phyloP scores from a whole-genome alignment of 108 stramenopile genomes.

The Bacterosira constricta region DNA sequence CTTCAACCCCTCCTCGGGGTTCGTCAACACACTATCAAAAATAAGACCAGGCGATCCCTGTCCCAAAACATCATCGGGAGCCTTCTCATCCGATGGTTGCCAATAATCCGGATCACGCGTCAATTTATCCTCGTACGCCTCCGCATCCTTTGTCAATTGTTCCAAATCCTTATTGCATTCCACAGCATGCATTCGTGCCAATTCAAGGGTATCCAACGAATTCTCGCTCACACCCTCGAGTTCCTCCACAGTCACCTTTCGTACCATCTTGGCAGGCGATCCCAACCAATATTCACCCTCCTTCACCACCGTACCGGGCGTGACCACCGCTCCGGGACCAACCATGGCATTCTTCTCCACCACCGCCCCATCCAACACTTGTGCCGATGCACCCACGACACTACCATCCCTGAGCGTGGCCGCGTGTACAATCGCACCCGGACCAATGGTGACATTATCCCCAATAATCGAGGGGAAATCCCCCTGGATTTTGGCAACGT shows the following conservation, averaged over 20 bases:
- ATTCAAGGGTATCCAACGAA: conserved; percentile 53
- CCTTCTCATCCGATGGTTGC: conserved; percentile 39
- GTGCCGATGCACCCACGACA: conserved; percentile 85
- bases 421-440: conserved; percentile 90
- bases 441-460: conserved; percentile 80
- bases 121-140: conserved; percentile 62
- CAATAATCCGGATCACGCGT: conserved; percentile 67
- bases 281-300: conserved; percentile 92
- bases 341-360: conserved; percentile 80
- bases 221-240: conserved; percentile 51
- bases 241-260: conserved; percentile 82
- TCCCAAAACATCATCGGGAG: conserved; percentile 74
- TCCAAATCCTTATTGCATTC: conserved; percentile 83
- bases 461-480: conserved; percentile 89
- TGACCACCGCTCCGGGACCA: conserved; percentile 83
- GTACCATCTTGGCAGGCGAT: conserved; percentile 89
- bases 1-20: conserved; percentile 81
- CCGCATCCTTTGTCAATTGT: conserved; percentile 72
- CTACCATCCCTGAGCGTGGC: conserved; percentile 82
- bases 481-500: conserved; percentile 94
- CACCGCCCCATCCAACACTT: conserved; percentile 90
- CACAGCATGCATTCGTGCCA: conserved; percentile 74
- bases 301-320: conserved; percentile 77
- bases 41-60: conserved; percentile 86
- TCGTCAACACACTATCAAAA: conserved; percentile 81